Conservation (phyloP, 2,329 filamentous ascomycete species). For the Fusarium tjaetaba region DNA sequence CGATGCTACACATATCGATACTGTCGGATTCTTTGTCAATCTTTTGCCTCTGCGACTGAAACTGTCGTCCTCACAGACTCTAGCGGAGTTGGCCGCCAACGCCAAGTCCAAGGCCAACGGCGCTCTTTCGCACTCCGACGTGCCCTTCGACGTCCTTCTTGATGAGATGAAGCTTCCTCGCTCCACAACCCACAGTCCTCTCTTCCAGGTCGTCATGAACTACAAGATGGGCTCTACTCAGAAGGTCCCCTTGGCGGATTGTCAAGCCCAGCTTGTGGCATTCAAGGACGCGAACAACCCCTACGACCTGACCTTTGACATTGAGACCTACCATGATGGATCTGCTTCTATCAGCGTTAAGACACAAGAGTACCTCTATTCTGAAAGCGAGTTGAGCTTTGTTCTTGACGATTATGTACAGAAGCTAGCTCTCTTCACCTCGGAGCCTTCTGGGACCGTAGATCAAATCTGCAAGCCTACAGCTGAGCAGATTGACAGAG, state of each 20-base stretch:
- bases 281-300: constrained; percentile 3
- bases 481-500: neutral
- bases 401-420: neutral
- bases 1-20: neutral
- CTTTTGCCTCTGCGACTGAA: neutral
- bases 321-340: neutral
- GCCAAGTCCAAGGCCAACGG: neutral
- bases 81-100: neutral
- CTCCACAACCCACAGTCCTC: neutral
- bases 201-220: constrained; percentile 1
- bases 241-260: neutral
- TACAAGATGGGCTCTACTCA: constrained; percentile 8
- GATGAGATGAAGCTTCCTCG: constrained; percentile 1
- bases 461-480: neutral
- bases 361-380: neutral
- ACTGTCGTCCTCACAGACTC: neutral
- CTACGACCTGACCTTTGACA: neutral
- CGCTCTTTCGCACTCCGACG: neutral
- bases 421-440: neutral
- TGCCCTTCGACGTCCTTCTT: constrained; percentile 5
- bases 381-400: neutral
- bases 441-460: neutral
- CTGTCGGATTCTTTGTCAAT: constrained; percentile 21
- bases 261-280: neutral
- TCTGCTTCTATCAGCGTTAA: neutral